phyloP scores from a whole-genome alignment of 768 basidiomycete genomes.

The Porphyrellus cyaneotinctus region DNA sequence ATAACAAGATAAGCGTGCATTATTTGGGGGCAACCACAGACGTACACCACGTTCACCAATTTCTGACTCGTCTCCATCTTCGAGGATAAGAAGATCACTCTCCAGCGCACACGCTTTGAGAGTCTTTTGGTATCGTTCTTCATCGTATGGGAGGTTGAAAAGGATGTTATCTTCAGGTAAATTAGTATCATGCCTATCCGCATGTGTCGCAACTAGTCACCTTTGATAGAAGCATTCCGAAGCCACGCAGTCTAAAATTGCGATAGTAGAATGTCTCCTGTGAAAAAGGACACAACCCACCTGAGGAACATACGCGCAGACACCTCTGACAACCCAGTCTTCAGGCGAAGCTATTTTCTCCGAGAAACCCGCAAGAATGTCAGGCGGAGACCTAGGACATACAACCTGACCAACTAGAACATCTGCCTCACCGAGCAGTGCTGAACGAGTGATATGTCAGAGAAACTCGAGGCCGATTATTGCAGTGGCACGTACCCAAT shows the following conservation, averaged over 20 bases:
- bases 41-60: conserved; percentile 81
- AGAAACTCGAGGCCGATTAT: background rate
- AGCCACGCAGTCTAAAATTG: conserved; percentile 55
- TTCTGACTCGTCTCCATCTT: conserved; percentile 85
- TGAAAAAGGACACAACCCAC: conserved; percentile 29
- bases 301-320: conserved; percentile 88
- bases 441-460: conserved; percentile 32
- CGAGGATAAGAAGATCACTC: conserved; percentile 74
- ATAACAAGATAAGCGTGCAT: background rate
- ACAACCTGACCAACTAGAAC: conserved; percentile 73
- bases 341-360: conserved; percentile 41
- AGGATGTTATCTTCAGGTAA: conserved; percentile 58
- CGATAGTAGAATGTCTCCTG: conserved; percentile 3
- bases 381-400: conserved; percentile 82
- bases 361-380: conserved; percentile 62
- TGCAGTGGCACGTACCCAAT: conserved; percentile 40
- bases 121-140: conserved; percentile 70
- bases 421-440: conserved; percentile 59
- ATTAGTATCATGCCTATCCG: conserved; percentile 37
- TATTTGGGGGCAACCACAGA: background rate
- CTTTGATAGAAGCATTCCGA: conserved; percentile 56
- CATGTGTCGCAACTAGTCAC: conserved; percentile 3
- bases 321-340: conserved; percentile 72
- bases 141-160: conserved; percentile 72
- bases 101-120: conserved; percentile 73